Percentiles rank a stretch among this genome's conserved stretches.
These are phyloP conservation scores for Pythium brachiatum DNA, from an alignment of 352 stramenopile genomes.

Conservation along the genomic window DNA sequence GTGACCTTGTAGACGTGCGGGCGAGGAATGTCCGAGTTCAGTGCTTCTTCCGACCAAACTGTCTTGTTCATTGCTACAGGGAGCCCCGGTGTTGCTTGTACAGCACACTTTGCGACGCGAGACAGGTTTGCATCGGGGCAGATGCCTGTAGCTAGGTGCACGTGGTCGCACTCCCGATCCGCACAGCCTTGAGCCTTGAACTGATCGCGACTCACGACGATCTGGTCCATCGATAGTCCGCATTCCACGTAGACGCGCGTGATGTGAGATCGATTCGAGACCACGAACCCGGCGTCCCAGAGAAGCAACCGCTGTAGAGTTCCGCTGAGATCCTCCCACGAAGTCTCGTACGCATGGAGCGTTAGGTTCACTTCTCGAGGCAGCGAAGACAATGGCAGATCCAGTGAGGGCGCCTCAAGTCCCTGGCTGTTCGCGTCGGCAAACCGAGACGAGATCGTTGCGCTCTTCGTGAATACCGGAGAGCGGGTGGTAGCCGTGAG, in stretches of 20 bases:
- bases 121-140: constrained; percentile 34
- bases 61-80: background rate
- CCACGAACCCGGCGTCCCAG: constrained; percentile 49
- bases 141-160: constrained; percentile 9
- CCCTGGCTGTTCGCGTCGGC: constrained; percentile 25
- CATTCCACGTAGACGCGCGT: constrained; percentile 33
- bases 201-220: constrained; percentile 22
- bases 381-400: constrained; percentile 11
- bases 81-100: background rate
- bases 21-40: constrained; percentile 41
- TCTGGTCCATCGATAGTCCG: constrained; percentile 44
- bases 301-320: constrained; percentile 54
- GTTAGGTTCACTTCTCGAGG: constrained; percentile 33
- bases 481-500: background rate
- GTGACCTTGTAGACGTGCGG: constrained; percentile 34
- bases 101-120: constrained; percentile 25
- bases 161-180: constrained; percentile 6
- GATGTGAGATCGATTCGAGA: constrained; percentile 18
- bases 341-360: constrained; percentile 23
- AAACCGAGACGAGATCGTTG: constrained; percentile 12
- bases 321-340: constrained; percentile 37
- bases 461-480: background rate
- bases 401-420: constrained; percentile 30
- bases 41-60: constrained; percentile 42
- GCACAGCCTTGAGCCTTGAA: constrained; percentile 29